phyloP scores from a whole-genome alignment of 352 stramenopile genomes.

The Pythium monospermum region DNA sequence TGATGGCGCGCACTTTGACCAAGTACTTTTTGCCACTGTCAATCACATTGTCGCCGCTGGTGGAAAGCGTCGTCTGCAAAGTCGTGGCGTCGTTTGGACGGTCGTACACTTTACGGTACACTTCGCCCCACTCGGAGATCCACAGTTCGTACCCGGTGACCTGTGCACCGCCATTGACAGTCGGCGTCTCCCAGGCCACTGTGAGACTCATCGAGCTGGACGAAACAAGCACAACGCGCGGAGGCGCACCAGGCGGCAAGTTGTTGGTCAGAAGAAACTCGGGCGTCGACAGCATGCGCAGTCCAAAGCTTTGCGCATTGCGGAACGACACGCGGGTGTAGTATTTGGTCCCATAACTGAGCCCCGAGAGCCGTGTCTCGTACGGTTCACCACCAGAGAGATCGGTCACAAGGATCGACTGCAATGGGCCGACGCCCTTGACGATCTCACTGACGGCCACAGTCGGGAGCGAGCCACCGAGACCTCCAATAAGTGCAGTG shows the following conservation, averaged over 20 bases:
- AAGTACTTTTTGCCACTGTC: constrained; percentile 90
- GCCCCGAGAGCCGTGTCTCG: constrained; percentile 44
- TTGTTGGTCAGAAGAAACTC: constrained; percentile 83
- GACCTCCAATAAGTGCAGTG: constrained; percentile 43
- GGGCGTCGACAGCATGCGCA: constrained; percentile 58
- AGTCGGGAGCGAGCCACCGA: constrained; percentile 26
- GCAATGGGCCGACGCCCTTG: constrained; percentile 42
- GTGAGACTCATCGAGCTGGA: constrained; percentile 90
- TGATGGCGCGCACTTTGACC: constrained; percentile 93
- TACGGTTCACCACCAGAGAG: constrained; percentile 73
- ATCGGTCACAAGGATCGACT: constrained; percentile 61
- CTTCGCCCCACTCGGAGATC: constrained; percentile 93
- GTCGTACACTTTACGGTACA: constrained; percentile 91
- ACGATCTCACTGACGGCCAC: constrained; percentile 49
- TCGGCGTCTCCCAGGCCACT: constrained; percentile 88
- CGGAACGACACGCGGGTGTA: constrained; percentile 90
- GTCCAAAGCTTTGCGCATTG: constrained; percentile 85
- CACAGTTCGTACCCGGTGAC: constrained; percentile 95
- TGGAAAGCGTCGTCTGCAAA: constrained; percentile 68
- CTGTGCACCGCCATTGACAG: constrained; percentile 85
- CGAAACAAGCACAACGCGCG: constrained; percentile 81
- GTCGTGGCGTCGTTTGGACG: constrained; percentile 80
- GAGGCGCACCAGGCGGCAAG: constrained; percentile 80
- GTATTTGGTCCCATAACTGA: constrained; percentile 86
- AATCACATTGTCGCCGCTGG: constrained; percentile 79